Evolutionary conservation across 495 filamentous ascomycete genomes (phyloP).

Genomic region (Podospora pseudocomata): DNA sequence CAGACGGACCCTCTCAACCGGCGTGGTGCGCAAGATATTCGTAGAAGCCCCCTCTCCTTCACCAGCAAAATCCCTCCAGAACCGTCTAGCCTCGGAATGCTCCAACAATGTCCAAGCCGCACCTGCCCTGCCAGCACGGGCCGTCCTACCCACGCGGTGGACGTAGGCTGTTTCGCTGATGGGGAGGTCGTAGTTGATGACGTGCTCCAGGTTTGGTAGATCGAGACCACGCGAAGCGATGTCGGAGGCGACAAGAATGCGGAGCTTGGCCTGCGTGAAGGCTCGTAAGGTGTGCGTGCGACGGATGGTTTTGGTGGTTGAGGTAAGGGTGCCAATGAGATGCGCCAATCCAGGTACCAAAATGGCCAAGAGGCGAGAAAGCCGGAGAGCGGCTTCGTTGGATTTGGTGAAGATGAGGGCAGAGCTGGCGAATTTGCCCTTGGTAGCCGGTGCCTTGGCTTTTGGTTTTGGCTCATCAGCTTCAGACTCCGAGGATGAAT

Average conservation of each 20-base stretch:
- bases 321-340: slow-evolving; percentile 68
- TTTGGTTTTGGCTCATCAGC: slow-evolving; percentile 2
- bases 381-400: slow-evolving; percentile 76
- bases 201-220: slow-evolving; percentile 69
- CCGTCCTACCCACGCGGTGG: slow-evolving; percentile 89
- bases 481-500: slow-evolving; percentile 18
- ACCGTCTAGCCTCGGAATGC: slow-evolving; percentile 77
- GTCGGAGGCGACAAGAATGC: slow-evolving; percentile 83
- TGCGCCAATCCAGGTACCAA: slow-evolving; percentile 57
- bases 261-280: slow-evolving; percentile 60
- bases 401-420: slow-evolving; percentile 85
- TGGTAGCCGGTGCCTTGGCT: slow-evolving; percentile 4
- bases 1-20: slow-evolving; percentile 31
- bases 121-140: slow-evolving; percentile 72
- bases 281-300: slow-evolving; percentile 58
- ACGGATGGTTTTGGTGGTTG: slow-evolving; percentile 60
- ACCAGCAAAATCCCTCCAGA: slow-evolving; percentile 71
- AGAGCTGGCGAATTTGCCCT: slow-evolving; percentile 29
- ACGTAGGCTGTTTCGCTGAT: slow-evolving; percentile 76
- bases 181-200: slow-evolving; percentile 94
- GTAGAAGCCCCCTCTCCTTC: slow-evolving; percentile 31
- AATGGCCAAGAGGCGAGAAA: slow-evolving; percentile 70
- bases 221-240: slow-evolving; percentile 92
- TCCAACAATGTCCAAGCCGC: slow-evolving; percentile 79
- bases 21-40: slow-evolving; percentile 22